phyloP scores from a whole-genome alignment of 805 yeast species.

The Maudiozyma barnettii region DNA sequence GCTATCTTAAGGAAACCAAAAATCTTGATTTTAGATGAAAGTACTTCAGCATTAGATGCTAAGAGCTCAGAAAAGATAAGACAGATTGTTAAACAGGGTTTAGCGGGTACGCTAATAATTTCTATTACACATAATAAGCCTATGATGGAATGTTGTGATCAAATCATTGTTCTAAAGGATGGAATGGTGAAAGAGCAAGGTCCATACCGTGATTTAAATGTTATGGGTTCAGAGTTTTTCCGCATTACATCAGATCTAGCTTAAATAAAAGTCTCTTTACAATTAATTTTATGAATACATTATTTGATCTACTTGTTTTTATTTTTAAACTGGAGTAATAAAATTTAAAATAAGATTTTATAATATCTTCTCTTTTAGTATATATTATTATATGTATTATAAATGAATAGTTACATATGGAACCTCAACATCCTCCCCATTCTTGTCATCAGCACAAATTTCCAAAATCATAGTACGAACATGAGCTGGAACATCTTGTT shows the following conservation, averaged over 20 bases:
- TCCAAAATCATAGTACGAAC: conserved; percentile 76
- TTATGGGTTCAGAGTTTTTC: conserved; percentile 2
- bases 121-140: conserved; percentile 68
- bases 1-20: conserved; percentile 64
- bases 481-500: conserved; percentile 67
- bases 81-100: conserved; percentile 34
- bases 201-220: conserved; percentile 19
- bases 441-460: conserved; percentile 82
- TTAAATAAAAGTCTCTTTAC: not conserved
- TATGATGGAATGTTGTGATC: conserved; percentile 51
- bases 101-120: conserved; percentile 40
- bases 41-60: conserved; percentile 79
- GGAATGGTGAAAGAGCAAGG: conserved; percentile 46
- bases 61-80: conserved; percentile 45
- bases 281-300: not conserved
- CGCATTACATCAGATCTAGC: not conserved
- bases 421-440: conserved; percentile 92
- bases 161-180: conserved; percentile 37
- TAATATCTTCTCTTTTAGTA: not conserved
- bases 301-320: not conserved
- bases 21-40: conserved; percentile 68
- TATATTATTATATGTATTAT: conserved; percentile 10
- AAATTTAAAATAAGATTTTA: not conserved
- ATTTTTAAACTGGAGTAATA: not conserved
- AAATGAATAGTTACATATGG: conserved; percentile 71